Evolutionary conservation across 2,329 filamentous ascomycete genomes (phyloP).

Genomic region (Colletotrichum destructivum): DNA sequence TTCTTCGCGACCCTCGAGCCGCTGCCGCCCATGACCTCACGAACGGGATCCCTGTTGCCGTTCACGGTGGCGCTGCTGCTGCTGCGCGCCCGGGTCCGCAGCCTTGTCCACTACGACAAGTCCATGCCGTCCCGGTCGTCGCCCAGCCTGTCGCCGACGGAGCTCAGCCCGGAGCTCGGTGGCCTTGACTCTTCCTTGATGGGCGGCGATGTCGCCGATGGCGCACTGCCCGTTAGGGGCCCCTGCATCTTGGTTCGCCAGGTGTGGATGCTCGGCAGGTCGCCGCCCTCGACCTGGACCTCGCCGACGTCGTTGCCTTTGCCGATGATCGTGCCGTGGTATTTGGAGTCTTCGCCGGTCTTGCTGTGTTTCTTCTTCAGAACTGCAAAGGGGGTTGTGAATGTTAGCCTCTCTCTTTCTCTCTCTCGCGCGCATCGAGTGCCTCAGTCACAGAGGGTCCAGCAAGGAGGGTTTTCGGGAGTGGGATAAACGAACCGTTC

Average conservation of each 20-base stretch:
- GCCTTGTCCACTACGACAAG: conserved; percentile 50
- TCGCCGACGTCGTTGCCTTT: conserved; percentile 76
- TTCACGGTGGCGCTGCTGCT: background rate
- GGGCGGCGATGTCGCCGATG: conserved; percentile 38
- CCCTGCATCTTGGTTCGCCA: conserved; percentile 68
- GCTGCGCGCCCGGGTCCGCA: conserved; percentile 7
- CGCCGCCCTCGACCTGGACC: conserved; percentile 84
- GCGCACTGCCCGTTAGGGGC: conserved; percentile 44
- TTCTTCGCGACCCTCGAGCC: conserved; percentile 4
- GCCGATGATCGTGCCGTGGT: conserved; percentile 87
- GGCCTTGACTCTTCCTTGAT: conserved; percentile 57
- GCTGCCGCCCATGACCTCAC: background rate
- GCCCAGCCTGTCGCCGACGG: conserved; percentile 65
- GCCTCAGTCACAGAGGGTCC: too few species aligned
- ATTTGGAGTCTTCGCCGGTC: conserved; percentile 88
- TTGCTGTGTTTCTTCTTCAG: conserved; percentile 95
- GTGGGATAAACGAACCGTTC: conserved; percentile 63
- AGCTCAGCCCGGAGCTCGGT: conserved; percentile 71
- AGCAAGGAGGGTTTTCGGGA: too few species aligned
- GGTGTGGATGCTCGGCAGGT: conserved; percentile 75
- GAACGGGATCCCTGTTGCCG: background rate
- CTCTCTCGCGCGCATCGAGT: background rate
- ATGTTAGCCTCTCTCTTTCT: conserved; percentile 1
- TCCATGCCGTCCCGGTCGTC: conserved; percentile 64
- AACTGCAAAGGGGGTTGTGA: conserved; percentile 59